These are phyloP conservation scores for Panus rudis DNA, from an alignment of 768 basidiomycete species.

Conservation along the genomic window DNA sequence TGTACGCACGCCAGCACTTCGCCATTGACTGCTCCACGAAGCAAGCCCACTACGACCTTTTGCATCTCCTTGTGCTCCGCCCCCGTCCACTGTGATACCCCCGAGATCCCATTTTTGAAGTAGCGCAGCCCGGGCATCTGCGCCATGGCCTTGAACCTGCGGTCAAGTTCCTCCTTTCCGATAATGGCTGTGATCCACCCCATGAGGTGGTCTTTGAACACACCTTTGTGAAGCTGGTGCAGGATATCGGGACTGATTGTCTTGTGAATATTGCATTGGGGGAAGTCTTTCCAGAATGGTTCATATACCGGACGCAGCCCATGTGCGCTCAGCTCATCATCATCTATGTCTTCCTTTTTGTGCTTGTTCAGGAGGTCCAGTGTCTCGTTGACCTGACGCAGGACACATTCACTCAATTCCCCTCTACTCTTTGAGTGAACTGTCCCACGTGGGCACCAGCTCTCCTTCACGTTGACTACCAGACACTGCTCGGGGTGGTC, in stretches of 20 bases:
- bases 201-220: conserved; percentile 5
- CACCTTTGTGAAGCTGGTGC: conserved; percentile 6
- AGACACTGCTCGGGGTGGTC: conserved; percentile 24
- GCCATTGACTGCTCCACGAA: conserved; percentile 6
- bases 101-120: conserved; percentile 35
- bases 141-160: conserved; percentile 23
- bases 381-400: conserved; percentile 2
- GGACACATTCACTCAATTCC: conserved; percentile 7
- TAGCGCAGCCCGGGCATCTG: conserved; percentile 26
- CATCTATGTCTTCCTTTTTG: neutral
- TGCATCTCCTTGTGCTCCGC: conserved; percentile 28
- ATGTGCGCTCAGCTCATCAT: neutral
- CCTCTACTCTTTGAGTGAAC: conserved; percentile 2
- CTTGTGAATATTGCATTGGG: neutral
- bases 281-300: conserved; percentile 4
- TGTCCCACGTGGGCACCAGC: conserved; percentile 16
- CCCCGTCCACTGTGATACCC: conserved; percentile 35
- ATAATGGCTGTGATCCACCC: conserved; percentile 4
- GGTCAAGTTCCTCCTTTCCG: conserved; percentile 30
- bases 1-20: too few relatives aligned
- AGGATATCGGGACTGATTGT: conserved; percentile 1
- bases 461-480: conserved; percentile 11
- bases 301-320: conserved; percentile 1
- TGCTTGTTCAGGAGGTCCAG: neutral
- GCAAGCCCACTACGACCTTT: conserved; percentile 12